Conservation (phyloP, 805 yeast species). For the Candida broadrunensis region DNA sequence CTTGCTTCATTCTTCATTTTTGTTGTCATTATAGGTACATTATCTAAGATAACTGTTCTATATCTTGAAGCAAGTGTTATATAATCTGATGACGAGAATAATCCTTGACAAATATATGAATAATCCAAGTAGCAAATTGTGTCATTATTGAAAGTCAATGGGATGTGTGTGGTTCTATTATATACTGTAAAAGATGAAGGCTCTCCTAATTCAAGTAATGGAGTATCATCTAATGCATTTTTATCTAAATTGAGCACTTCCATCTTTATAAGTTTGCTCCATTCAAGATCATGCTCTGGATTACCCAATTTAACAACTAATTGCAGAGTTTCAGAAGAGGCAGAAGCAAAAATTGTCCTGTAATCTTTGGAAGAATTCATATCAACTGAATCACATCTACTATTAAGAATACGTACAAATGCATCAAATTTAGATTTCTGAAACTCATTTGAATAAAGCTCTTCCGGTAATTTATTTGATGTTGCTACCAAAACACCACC, state of each 20-base stretch:
- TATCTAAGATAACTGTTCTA: constrained; percentile 54
- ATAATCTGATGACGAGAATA: constrained; percentile 66
- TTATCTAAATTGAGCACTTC: constrained; percentile 12
- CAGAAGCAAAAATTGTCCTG: constrained; percentile 30
- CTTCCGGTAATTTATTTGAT: constrained; percentile 69
- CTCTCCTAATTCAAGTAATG: constrained; percentile 9
- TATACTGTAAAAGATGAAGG: constrained; percentile 46
- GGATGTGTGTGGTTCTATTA: constrained; percentile 50
- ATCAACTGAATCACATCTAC: constrained; percentile 59
- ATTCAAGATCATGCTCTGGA: constrained; percentile 19
- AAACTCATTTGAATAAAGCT: constrained; percentile 64
- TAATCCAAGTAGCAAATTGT: constrained; percentile 51
- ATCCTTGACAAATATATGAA: constrained; percentile 51
- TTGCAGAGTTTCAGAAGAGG: constrained; percentile 19
- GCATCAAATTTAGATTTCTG: constrained; percentile 54
- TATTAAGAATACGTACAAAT: constrained; percentile 54
- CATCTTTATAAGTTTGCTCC: constrained; percentile 32
- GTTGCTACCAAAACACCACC: constrained; percentile 79
- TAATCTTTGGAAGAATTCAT: constrained; percentile 62
- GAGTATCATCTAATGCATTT: neutral
- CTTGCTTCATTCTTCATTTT: constrained; percentile 66
- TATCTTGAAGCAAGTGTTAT: constrained; percentile 62
- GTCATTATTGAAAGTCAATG: constrained; percentile 32
- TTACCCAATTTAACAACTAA: constrained; percentile 28
- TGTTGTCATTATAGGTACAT: constrained; percentile 57